Evolutionary conservation across 352 stramenopile species (phyloP), one percentile per base, ranked within the genome.

Genomic region (Thraustotheca clavata): DNA sequence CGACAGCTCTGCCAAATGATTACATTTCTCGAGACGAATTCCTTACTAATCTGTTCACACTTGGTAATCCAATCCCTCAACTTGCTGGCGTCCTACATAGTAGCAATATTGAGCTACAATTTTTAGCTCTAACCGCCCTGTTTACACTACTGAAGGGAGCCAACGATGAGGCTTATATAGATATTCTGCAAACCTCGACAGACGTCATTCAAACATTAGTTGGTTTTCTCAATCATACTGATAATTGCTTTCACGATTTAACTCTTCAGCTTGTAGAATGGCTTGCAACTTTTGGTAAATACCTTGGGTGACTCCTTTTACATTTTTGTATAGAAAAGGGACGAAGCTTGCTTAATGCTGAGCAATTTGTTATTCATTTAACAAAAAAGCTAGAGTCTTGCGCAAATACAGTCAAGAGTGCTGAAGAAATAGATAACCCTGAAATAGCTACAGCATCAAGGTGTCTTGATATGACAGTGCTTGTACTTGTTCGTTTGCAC

Each of bases 241-340:
- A 63, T 2, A 9, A 5, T 6, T 41, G 55, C 6, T 54, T 63
- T 18, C 20, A 5, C 34, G 6, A 41, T 4, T n/a, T 63, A 8
- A 31, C 55, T 12, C 35, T 47, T 12, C 33, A 63, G 27, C 22
- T 49, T 3, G 5, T 63, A 38, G 55, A 63, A 20, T 47, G n/a
- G 12, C 22, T 54, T 27, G 29, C 55, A 12, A 38, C 26, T 27
- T 32, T 14, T 24, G 55, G 55, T 63, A 22, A 20, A 5, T 52
- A 2, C n/a, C 8, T 1, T 1, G 1, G 43, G 2, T 31, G 31
- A 2, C 9, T 14, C 11, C n/a, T 31, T 18, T 24, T 2, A 35
- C 2, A 52, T 11, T 43, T 9, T 14, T 31, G 9, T 26, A 18
- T 52, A 52, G 43, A 52, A 9, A 31, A 20, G 6, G 43, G 43